Evolutionary conservation across 2,329 filamentous ascomycete species (phyloP), one percentile per base, ranked within the genome.

Genomic region (Sporothrix pallida): DNA sequence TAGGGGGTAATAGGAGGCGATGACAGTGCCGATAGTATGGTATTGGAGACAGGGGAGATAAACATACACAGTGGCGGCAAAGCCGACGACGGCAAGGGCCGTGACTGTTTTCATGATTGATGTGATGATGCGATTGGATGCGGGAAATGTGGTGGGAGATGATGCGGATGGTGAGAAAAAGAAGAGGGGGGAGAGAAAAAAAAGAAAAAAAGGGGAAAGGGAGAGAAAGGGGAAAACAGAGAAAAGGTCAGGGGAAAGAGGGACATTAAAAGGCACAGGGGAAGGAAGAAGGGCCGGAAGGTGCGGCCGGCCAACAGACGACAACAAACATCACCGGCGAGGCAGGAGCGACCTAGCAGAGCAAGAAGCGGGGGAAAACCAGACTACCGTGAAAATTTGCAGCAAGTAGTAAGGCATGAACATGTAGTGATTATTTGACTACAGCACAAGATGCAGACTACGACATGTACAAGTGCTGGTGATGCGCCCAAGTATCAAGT

Each of bases 61-160:
- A 17, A 67, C 62, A 48, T 67, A 67, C 62, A 20, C 62, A 15
- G 20, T 12, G 12, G 23, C 42, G 62, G 42, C 62, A 48, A 65
- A 48, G 42, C 62, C 42, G 3, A 48, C 8, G 2, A 20, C 42
- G 20, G 62, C 62, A 12, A 67, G 12, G 17, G 62, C 62, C 37
- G 20, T 44, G 15, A 5, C 42, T 6, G 37, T 26, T 20, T 67
- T 67, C 62, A 67, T 67, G 31, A 13, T 44, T 23, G 37, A 23
- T 46, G 10, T 5, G 7, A 56, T 56, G 20, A 9, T 26, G 20
- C 31, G 20, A 26, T 12, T 3, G 52, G 23, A 26, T 8, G 31
- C 31, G 26, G 56, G 23, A 20, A 4, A 15, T 37, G 31, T 37
- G 31, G 31, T 37, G 26, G 23, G 44, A 23, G 13, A 17, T 17